A percentile compares a stretch with the other conserved stretches of the same genome.
Evolutionary conservation across 164 flowering plant species (phyloP).

Genomic region (Euptelea pleiosperma): DNA sequence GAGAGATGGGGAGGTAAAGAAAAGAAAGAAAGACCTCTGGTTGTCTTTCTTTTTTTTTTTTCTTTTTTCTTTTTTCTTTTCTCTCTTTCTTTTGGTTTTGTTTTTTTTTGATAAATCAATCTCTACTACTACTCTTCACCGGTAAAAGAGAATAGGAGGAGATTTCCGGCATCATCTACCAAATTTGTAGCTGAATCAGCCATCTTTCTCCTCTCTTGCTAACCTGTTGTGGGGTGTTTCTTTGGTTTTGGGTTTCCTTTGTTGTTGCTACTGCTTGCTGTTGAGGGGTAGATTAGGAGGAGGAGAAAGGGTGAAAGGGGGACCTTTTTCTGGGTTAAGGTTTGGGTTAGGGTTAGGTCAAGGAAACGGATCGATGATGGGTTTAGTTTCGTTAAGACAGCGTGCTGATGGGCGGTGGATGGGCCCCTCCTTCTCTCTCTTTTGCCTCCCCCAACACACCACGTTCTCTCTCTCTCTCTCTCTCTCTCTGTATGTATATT

Average conservation of each 20-base stretch:
- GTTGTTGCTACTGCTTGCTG: slow-evolving; percentile 9
- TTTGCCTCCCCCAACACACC: slow-evolving; percentile 28
- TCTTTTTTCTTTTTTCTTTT: neutral
- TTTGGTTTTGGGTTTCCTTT: slow-evolving; percentile 11
- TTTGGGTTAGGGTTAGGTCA: slow-evolving; percentile 64
- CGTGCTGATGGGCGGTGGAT: slow-evolving; percentile 77
- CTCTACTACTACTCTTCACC: slow-evolving; percentile 22
- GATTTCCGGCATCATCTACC: slow-evolving; percentile 32
- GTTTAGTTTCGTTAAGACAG: slow-evolving; percentile 50
- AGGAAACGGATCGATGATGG: slow-evolving; percentile 37
- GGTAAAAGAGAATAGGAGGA: slow-evolving; percentile 13
- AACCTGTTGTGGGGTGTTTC: neutral
- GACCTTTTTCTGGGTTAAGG: slow-evolving; percentile 13
- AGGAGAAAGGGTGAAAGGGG: slow-evolving; percentile 17
- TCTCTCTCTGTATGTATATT: too few species aligned
- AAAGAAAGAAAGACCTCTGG: neutral
- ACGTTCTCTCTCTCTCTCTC: slow-evolving; percentile 32
- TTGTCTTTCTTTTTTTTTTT: neutral
- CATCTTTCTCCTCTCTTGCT: slow-evolving; percentile 22
- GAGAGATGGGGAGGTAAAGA: slow-evolving; percentile 4
- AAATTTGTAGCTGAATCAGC: slow-evolving; percentile 31
- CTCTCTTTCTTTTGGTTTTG: neutral
- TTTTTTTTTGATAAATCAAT: slow-evolving; percentile 18
- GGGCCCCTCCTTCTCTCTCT: slow-evolving; percentile 41
- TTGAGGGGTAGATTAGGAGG: slow-evolving; percentile 30